Evolutionary conservation across 177 flowering plant species (phyloP), one percentile per base, ranked within the genome.

Genomic region (Telopea speciosissima): DNA sequence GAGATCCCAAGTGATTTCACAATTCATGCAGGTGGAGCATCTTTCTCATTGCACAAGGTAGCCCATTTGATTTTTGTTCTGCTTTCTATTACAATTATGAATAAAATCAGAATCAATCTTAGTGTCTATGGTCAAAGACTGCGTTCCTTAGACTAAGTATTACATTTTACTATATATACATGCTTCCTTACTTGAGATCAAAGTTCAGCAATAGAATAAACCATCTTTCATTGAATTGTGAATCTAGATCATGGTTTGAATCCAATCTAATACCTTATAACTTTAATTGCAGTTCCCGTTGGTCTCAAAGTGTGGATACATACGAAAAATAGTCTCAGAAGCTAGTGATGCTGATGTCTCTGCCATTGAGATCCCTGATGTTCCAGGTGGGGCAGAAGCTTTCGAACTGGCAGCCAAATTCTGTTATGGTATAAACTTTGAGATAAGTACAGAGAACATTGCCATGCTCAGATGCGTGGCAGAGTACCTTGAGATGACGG

Each of bases 391-490:
- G 17, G 80, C 85, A 7, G 93, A 90, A 68, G 88, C 88, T 67
- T 90, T 96, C 67, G 96, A 93, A 68, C 81, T 91, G 1, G 96
- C 98, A 6, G 92, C 95, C 0, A 90, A 88, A 68, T 96, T 96
- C 81, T 93, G 98, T 68, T 96, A 96, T 70, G 99, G 98, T 5
- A 83, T 91, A 68, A 93, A 93, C 69, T 93, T 96, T 56, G 98
- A 93, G 77, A 87, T 96, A 44, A 75, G 78, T 74, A 80, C 85
- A 14, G 90, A 88, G 54, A 96, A 96, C 85, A 85, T 93, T n/a
- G 93, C 93, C 7, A 72, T 77, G 79, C 88, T 93, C 17, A 81
- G 93, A n/a, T 96, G 99, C 62, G 86, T 70, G 66, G 92, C 97
- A 2, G 98, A 93, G 79, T 84, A 79, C 77, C 92, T 96, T 13